Conservation (phyloP, 2,329 filamentous ascomycete species). For the Alternaria triticina region DNA sequence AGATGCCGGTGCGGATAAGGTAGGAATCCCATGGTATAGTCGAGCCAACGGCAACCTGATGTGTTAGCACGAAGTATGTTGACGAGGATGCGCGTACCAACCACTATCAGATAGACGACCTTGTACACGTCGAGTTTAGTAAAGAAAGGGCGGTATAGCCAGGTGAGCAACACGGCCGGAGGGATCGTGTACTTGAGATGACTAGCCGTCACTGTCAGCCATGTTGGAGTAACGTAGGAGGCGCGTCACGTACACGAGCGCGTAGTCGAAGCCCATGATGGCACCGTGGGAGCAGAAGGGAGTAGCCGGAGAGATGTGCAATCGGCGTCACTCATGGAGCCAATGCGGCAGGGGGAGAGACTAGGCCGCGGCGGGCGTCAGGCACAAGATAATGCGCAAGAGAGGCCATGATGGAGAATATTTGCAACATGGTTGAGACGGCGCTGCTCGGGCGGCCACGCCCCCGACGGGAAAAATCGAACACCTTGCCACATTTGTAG, state of each 20-base stretch:
- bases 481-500: too few species aligned
- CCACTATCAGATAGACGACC: constrained; percentile 63
- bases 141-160: constrained; percentile 66
- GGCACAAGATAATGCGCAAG: constrained; percentile 10
- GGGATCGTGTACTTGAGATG: constrained; percentile 73
- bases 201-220: constrained; percentile 49
- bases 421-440: constrained; percentile 2
- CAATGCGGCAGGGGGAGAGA: constrained; percentile 22
- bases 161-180: constrained; percentile 64
- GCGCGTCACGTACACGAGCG: constrained; percentile 61
- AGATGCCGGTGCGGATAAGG: constrained; percentile 70
- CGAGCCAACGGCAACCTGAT: constrained; percentile 66
- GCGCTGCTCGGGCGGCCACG: constrained; percentile 1
- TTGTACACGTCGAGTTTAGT: constrained; percentile 69
- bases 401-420: constrained; percentile 10
- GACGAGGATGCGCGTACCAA: constrained; percentile 29
- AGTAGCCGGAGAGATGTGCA: constrained; percentile 18
- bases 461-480: too few species aligned
- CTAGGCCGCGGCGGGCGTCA: constrained; percentile 26
- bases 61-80: constrained; percentile 27
- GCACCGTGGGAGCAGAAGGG: constrained; percentile 6
- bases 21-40: constrained; percentile 81
- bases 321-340: constrained; percentile 17
- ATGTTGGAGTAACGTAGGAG: not conserved
- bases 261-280: constrained; percentile 67